These are phyloP conservation scores for Prunus padus DNA, from an alignment of 306 rosid genomes.

Conservation along the genomic window DNA sequence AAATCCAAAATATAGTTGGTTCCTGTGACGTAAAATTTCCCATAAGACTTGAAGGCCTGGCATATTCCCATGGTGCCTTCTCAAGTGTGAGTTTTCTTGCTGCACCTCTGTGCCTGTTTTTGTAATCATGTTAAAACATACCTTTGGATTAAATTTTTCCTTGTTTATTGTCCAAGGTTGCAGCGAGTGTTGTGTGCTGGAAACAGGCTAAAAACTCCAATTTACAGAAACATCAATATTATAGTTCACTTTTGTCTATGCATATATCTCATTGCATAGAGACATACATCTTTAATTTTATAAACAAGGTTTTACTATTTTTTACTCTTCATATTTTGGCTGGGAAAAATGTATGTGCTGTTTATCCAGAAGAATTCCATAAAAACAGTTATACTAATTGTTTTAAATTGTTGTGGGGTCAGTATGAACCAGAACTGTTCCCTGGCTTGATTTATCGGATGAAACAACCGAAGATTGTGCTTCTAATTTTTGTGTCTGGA, in stretches of 20 bases:
- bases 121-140: neutral
- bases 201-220: neutral
- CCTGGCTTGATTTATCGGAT: constrained; percentile 93
- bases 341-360: neutral
- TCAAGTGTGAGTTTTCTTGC: constrained; percentile 62
- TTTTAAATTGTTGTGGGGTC: constrained; percentile 11
- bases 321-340: neutral
- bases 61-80: constrained; percentile 86
- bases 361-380: neutral
- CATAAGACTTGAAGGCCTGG: constrained; percentile 90
- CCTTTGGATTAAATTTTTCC: neutral
- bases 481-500: constrained; percentile 90
- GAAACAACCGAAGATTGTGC: constrained; percentile 97
- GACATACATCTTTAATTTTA: neutral
- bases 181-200: neutral
- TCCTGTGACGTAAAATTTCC: constrained; percentile 95
- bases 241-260: neutral
- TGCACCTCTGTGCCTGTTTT: neutral
- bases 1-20: constrained; percentile 92
- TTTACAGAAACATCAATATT: neutral
- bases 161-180: neutral
- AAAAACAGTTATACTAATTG: neutral
- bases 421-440: constrained; percentile 98
- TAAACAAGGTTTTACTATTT: neutral
- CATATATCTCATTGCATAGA: neutral